phyloP scores from a whole-genome alignment of 1,284 basidiomycete species.

The Ganoderma multipileum region DNA sequence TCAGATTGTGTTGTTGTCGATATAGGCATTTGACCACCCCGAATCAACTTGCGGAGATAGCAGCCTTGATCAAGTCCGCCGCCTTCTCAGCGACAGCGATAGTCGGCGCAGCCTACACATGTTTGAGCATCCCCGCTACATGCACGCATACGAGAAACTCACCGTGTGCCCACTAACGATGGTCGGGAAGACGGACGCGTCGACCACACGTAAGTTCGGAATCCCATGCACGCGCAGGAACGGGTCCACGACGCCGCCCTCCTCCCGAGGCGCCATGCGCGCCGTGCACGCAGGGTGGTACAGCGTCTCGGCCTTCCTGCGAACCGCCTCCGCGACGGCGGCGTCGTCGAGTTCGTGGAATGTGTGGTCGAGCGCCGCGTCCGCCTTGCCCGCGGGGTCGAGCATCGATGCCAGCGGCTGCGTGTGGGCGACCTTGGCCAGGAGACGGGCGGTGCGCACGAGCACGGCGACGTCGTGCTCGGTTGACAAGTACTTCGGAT shows the following conservation, averaged over 20 bases:
- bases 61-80: constrained; percentile 61
- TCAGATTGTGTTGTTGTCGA: neutral
- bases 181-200: constrained; percentile 65
- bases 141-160: constrained; percentile 30
- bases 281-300: constrained; percentile 66
- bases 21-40: neutral
- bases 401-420: constrained; percentile 56
- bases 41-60: no score
- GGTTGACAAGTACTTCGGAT: constrained; percentile 59
- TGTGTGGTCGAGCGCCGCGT: constrained; percentile 38
- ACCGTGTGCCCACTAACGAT: constrained; percentile 71
- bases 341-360: constrained; percentile 39
- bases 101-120: constrained; percentile 57
- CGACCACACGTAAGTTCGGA: constrained; percentile 58
- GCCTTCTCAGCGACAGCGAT: constrained; percentile 70
- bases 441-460: constrained; percentile 57
- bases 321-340: constrained; percentile 45
- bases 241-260: constrained; percentile 50
- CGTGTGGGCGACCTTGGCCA: constrained; percentile 55
- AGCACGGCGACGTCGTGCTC: constrained; percentile 62
- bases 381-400: constrained; percentile 43
- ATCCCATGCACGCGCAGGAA: constrained; percentile 46
- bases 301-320: constrained; percentile 60
- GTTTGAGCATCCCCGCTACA: neutral
- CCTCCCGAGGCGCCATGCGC: constrained; percentile 59